Percentiles rank a stretch among this genome's conserved stretches.
Conservation (phyloP, 2,329 filamentous ascomycete genomes). For the Penicillium sp. region DNA sequence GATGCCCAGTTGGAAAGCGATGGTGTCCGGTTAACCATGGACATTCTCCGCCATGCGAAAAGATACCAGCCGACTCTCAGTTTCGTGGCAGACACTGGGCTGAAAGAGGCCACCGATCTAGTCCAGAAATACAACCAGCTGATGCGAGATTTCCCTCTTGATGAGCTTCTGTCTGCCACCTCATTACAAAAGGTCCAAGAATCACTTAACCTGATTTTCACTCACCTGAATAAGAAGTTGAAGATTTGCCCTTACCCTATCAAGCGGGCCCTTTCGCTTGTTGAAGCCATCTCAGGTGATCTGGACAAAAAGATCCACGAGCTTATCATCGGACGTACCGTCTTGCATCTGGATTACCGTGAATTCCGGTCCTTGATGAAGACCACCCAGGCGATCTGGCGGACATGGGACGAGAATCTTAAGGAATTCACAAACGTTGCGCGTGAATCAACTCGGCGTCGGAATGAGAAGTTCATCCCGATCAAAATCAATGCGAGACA, state of each 20-base stretch:
- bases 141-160: conserved; percentile 96
- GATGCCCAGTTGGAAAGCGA: conserved; percentile 84
- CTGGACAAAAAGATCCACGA: conserved; percentile 83
- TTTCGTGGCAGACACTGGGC: conserved; percentile 90
- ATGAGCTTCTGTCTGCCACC: conserved; percentile 89
- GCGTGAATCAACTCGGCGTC: conserved; percentile 85
- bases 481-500: conserved; percentile 94
- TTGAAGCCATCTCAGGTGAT: conserved; percentile 93
- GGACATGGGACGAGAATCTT: conserved; percentile 89
- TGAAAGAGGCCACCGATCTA: conserved; percentile 93
- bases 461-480: conserved; percentile 97
- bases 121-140: conserved; percentile 99
- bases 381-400: conserved; percentile 80
- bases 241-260: conserved; percentile 96
- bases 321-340: conserved; percentile 77
- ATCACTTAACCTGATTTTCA: conserved; percentile 84
- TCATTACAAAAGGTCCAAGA: conserved; percentile 86
- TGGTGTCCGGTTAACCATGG: conserved; percentile 85
- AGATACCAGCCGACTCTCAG: conserved; percentile 97
- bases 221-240: conserved; percentile 95
- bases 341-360: conserved; percentile 88
- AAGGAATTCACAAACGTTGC: conserved; percentile 98
- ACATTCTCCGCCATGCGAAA: conserved; percentile 94
- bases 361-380: conserved; percentile 87
- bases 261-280: conserved; percentile 83